Evolutionary conservation across 495 filamentous ascomycete species (phyloP).

Genomic region (Jackrogersella multiformis): DNA sequence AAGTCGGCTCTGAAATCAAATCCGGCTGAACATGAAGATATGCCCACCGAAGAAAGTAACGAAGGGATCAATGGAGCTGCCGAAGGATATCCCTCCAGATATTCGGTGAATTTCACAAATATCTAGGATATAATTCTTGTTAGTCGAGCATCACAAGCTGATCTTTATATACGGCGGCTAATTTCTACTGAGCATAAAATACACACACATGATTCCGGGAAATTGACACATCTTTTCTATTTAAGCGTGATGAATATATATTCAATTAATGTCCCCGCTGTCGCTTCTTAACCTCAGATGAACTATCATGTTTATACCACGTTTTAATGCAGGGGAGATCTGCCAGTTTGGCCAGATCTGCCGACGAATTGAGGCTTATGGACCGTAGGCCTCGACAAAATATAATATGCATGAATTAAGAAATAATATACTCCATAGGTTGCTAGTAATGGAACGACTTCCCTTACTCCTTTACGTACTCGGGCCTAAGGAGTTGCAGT

Average conservation of each 20-base stretch:
- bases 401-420: slow-evolving; percentile 11
- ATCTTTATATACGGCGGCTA: slow-evolving; percentile 28
- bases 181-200: slow-evolving; percentile 22
- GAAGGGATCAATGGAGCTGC: slow-evolving; percentile 9
- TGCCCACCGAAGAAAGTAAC: neutral
- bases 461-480: slow-evolving; percentile 1
- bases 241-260: neutral
- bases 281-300: slow-evolving; percentile 3
- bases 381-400: slow-evolving; percentile 10
- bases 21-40: slow-evolving; percentile 17
- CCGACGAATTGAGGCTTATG: slow-evolving; percentile 28
- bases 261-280: slow-evolving; percentile 25
- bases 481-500: neutral
- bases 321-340: slow-evolving; percentile 27
- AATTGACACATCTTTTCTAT: slow-evolving; percentile 39
- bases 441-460: neutral
- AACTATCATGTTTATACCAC: slow-evolving; percentile 22
- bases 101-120: neutral
- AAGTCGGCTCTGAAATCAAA: neutral
- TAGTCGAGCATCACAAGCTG: neutral
- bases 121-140: too few species aligned
- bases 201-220: slow-evolving; percentile 20
- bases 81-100: neutral
- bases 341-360: slow-evolving; percentile 21
- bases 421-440: neutral